These are phyloP conservation scores for Cadophora malorum DNA, from an alignment of 2,329 filamentous ascomycete genomes.

Conservation along the genomic window DNA sequence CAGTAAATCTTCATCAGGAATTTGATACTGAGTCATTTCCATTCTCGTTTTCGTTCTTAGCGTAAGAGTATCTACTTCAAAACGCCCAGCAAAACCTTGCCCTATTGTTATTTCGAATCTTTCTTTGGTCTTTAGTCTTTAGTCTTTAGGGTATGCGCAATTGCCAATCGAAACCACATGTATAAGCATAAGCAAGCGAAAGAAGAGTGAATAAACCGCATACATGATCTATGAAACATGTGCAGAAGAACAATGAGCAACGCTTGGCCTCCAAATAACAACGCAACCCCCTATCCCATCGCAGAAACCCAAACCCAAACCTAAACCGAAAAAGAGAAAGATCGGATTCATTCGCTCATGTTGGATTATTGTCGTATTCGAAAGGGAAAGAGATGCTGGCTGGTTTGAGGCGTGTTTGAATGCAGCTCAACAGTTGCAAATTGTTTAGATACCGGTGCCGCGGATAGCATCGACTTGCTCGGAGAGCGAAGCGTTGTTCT, in stretches of 20 bases:
- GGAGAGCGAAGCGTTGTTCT: constrained; percentile 50
- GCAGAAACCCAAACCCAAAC: not conserved
- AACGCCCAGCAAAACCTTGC: too few species aligned
- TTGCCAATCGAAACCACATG: not conserved
- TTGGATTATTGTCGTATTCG: constrained; percentile 6
- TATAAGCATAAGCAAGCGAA: not conserved
- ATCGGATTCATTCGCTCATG: not conserved
- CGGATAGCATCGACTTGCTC: constrained; percentile 45
- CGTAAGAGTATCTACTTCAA: too few species aligned
- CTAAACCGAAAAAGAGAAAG: not conserved
- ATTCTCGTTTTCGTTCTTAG: too few species aligned
- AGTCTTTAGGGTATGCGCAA: constrained; percentile 2
- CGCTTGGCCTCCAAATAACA: constrained; percentile 7
- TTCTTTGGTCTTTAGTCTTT: not conserved
- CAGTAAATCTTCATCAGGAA: too few species aligned
- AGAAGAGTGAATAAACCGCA: not conserved
- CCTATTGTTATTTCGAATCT: too few species aligned
- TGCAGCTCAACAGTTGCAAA: not conserved
- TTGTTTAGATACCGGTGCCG: constrained; percentile 37
- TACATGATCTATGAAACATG: not conserved
- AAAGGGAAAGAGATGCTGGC: not conserved
- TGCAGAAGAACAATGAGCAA: constrained; percentile 10
- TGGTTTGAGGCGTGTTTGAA: not conserved
- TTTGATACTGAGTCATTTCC: too few species aligned
- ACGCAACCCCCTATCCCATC: constrained; percentile 3